Evolutionary conservation across 2,329 filamentous ascomycete species (phyloP).

Genomic region (Ilyonectria mors-panacis): DNA sequence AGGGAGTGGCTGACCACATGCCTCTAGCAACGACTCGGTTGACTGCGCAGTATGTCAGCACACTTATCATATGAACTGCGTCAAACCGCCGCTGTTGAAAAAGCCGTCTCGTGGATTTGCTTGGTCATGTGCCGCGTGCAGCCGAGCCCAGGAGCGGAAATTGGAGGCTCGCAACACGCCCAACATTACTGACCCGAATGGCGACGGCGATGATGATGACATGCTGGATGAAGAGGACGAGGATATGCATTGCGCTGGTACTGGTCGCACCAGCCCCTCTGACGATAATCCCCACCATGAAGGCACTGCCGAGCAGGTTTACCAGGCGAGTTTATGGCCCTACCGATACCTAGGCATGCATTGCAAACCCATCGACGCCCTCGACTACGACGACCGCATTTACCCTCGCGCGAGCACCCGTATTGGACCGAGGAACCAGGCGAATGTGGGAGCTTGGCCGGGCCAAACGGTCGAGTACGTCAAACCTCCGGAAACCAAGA

Average conservation of each 20-base stretch:
- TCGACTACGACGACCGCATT: slow-evolving; percentile 98
- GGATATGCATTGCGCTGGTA: slow-evolving; percentile 67
- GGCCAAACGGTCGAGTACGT: slow-evolving; percentile 91
- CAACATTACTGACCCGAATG: slow-evolving; percentile 76
- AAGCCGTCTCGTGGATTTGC: slow-evolving; percentile 98
- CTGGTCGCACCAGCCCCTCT: slow-evolving; percentile 73
- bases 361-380: slow-evolving; percentile 92
- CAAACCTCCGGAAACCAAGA: slow-evolving; percentile 89
- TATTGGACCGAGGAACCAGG: slow-evolving; percentile 92
- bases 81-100: slow-evolving; percentile 90
- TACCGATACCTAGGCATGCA: slow-evolving; percentile 97
- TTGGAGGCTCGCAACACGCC: slow-evolving; percentile 92
- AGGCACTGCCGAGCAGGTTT: slow-evolving; percentile 87
- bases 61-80: slow-evolving; percentile 99
- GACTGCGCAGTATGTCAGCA: slow-evolving; percentile 95
- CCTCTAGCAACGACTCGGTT: slow-evolving; percentile 86
- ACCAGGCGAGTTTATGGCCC: slow-evolving; percentile 94
- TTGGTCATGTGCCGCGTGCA: slow-evolving; percentile 97
- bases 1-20: slow-evolving; percentile 44
- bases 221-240: slow-evolving; percentile 81
- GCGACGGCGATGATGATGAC: slow-evolving; percentile 77
- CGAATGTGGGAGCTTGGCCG: slow-evolving; percentile 86
- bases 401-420: slow-evolving; percentile 96
- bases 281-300: slow-evolving; percentile 69
- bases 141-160: slow-evolving; percentile 93